Evolutionary conservation across 2,329 filamentous ascomycete genomes (phyloP), one percentile per base, ranked within the genome.

Genomic region (Onygenales sp.): DNA sequence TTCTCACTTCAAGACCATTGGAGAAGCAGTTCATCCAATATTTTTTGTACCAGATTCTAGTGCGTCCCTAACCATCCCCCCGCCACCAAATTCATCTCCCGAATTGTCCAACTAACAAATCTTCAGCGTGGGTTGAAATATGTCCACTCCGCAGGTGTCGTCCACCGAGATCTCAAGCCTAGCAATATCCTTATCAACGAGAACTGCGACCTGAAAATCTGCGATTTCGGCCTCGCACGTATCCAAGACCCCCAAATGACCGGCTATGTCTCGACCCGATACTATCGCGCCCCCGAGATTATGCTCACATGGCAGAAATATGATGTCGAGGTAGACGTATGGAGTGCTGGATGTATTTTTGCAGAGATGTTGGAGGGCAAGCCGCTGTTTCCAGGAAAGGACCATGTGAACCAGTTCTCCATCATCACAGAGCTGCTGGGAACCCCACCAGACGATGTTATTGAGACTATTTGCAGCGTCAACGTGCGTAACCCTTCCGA

Each of bases 261-360:
- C 43, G 93, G 93, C 63, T 98, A 98, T 69, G 93, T 98, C 57
- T 97, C 93, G 47, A 98, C 93, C 58, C 81, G 93, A 78, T 98
- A 98, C 79, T 98, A 98, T 80, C 85, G 93, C 66, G 93, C 93
- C 7, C 93, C 93, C 14, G 93, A 98, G 74, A 98, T 98, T 69
- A 98, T 98, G 93, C 89, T 98, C 69, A 97, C 93, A 60, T 98
- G 93, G 93, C 93, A 98, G 78, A 98, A 98, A 77, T 98, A 98
- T 74, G 93, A 98, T 63, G 85, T 97, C 47, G 93, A 97, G 75
- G 93, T 98, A 55, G 93, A 98, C 70, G 95, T 98, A 69, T 98
- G 93, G 93, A 97, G 93, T 55, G 55, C 49, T 43, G 49, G 49
- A 43, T 51, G 49, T n/a, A 51, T 51, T 38, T 43, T 51, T 43